phyloP scores from a whole-genome alignment of 176 grass and related monocot species.

The Rhynchospora tenuis region DNA sequence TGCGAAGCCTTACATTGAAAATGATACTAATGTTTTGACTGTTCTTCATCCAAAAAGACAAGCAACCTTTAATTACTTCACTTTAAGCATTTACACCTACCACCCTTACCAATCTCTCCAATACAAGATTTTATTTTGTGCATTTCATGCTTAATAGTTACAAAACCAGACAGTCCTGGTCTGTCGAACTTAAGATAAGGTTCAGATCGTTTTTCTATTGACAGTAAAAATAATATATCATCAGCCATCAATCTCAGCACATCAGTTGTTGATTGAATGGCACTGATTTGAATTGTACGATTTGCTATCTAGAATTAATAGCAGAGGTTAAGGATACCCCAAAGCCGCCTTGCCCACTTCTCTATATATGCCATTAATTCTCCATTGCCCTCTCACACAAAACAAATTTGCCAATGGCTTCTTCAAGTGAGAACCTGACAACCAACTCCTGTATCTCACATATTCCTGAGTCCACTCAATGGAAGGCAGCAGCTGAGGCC shows the following conservation, averaged over 20 bases:
- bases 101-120: neutral
- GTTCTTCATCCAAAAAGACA: neutral
- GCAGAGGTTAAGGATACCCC: neutral
- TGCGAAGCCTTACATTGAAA: neutral
- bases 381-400: neutral
- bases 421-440: neutral
- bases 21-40: neutral
- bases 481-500: slow-evolving; percentile 48
- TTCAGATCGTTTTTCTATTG: too few species aligned
- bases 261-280: neutral
- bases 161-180: too few species aligned
- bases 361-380: neutral
- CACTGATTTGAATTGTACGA: neutral
- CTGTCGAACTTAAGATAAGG: too few species aligned
- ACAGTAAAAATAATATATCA: too few species aligned
- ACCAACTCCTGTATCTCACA: slow-evolving; percentile 22
- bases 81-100: neutral
- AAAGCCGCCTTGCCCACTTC: neutral
- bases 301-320: neutral
- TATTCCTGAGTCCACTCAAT: slow-evolving; percentile 44
- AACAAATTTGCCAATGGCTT: neutral
- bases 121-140: neutral
- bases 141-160: too few species aligned
- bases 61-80: neutral
- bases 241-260: neutral